phyloP scores from a whole-genome alignment of 306 rosid species.

The Psophocarpus tetragonolobus region DNA sequence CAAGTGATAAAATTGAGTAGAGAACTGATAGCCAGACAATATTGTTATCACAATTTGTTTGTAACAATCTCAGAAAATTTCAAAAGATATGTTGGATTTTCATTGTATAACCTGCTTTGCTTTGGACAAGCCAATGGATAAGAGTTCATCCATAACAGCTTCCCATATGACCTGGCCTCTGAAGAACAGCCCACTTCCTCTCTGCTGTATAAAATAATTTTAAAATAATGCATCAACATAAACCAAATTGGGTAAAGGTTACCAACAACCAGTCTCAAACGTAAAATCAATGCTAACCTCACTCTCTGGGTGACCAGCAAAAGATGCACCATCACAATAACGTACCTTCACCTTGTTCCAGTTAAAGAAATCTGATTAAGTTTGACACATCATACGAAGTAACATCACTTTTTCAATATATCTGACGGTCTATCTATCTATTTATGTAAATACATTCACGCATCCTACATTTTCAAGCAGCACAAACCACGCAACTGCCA shows the following conservation, averaged over 20 bases:
- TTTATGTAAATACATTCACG: background rate
- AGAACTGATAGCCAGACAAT: background rate
- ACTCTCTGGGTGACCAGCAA: constrained; percentile 77
- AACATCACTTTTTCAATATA: constrained; percentile 28
- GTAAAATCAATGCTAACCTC: constrained; percentile 54
- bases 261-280: background rate
- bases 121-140: constrained; percentile 74
- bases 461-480: background rate
- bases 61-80: constrained; percentile 5
- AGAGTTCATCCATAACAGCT: constrained; percentile 77
- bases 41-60: background rate
- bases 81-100: background rate
- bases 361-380: constrained; percentile 79
- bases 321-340: constrained; percentile 95
- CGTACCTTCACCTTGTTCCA: constrained; percentile 97
- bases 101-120: constrained; percentile 63
- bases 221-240: background rate
- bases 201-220: constrained; percentile 38
- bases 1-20: constrained; percentile 3
- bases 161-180: constrained; percentile 98
- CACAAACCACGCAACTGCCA: constrained; percentile 9
- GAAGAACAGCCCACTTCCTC: constrained; percentile 61
- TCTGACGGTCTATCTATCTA: background rate
- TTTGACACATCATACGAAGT: constrained; percentile 40
- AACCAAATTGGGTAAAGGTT: background rate